phyloP scores from a whole-genome alignment of 768 basidiomycete genomes.

The Gloeophyllum trabeum region DNA sequence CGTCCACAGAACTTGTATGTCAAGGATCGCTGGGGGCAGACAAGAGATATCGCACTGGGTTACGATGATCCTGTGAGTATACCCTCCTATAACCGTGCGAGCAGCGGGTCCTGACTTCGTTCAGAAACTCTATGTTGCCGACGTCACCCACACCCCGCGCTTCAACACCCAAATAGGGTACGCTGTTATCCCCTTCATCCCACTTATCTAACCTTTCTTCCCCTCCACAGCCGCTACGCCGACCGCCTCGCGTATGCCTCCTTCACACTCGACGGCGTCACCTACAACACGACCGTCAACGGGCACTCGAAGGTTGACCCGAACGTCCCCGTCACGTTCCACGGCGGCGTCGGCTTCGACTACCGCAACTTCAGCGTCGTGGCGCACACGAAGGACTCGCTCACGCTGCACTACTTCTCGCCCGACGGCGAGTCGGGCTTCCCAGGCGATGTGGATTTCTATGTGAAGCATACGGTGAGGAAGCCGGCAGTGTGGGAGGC shows the following conservation, averaged over 20 bases:
- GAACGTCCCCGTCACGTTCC: neutral
- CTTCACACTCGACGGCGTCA: neutral
- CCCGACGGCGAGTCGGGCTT: neutral
- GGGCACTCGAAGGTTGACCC: neutral
- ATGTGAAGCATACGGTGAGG: neutral
- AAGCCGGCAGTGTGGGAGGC: neutral
- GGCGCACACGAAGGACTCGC: neutral
- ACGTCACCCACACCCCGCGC: neutral
- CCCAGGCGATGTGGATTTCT: neutral
- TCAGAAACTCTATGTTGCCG: neutral
- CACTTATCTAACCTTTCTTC: neutral
- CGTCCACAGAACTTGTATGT: neutral
- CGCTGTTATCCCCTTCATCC: neutral
- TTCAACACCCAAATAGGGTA: neutral
- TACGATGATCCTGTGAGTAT: neutral
- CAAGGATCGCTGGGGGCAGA: neutral
- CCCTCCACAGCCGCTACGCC: neutral
- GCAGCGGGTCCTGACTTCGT: too few species aligned
- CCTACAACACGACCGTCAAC: neutral
- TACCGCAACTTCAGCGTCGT: neutral
- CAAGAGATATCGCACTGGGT: neutral
- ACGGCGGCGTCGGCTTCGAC: neutral
- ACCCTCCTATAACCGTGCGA: too few species aligned
- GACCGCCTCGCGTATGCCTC: neutral
- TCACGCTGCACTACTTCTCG: neutral